Evolutionary conservation across 192 early-diverging fungal genomes (phyloP).

Genomic region (Coemansia erecta): DNA sequence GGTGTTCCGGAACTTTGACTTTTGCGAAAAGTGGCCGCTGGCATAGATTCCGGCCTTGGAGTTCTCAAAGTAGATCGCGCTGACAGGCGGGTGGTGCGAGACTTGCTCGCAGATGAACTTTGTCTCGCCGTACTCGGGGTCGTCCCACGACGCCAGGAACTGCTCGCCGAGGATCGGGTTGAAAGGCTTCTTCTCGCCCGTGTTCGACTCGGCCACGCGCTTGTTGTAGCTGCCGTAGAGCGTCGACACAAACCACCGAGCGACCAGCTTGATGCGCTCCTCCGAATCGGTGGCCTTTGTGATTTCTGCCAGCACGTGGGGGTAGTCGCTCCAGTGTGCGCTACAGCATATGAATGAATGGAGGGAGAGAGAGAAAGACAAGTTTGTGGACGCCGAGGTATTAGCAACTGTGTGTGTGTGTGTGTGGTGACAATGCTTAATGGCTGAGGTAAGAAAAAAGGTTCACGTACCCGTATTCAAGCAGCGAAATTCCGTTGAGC

Average conservation of each 20-base stretch:
- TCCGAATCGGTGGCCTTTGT: constrained; percentile 56
- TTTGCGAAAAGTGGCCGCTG: constrained; percentile 60
- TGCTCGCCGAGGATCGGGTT: constrained; percentile 70
- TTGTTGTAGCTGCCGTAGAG: constrained; percentile 75
- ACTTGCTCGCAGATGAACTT: constrained; percentile 66
- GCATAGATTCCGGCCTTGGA: constrained; percentile 57
- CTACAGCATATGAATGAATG: constrained; percentile 18
- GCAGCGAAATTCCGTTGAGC: constrained; percentile 70
- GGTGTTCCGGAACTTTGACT: constrained; percentile 71
- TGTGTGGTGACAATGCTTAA: too few relatives aligned
- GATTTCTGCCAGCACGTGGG: constrained; percentile 64
- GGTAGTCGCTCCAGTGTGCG: constrained; percentile 62
- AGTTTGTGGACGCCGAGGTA: too few relatives aligned
- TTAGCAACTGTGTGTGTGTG: too few relatives aligned
- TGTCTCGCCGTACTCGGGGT: constrained; percentile 53
- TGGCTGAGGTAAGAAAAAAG: too few relatives aligned
- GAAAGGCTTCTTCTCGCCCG: constrained; percentile 74
- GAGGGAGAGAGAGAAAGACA: background rate
- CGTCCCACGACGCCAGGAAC: constrained; percentile 62
- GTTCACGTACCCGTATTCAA: constrained; percentile 66
- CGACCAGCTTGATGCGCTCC: constrained; percentile 66
- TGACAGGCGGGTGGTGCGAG: constrained; percentile 72
- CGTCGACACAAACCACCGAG: constrained; percentile 78
- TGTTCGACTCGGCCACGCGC: constrained; percentile 64
- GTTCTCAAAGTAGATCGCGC: constrained; percentile 66